These are phyloP conservation scores for Verticillium klebahnii DNA, from an alignment of 2,329 filamentous ascomycete genomes.

Conservation along the genomic window DNA sequence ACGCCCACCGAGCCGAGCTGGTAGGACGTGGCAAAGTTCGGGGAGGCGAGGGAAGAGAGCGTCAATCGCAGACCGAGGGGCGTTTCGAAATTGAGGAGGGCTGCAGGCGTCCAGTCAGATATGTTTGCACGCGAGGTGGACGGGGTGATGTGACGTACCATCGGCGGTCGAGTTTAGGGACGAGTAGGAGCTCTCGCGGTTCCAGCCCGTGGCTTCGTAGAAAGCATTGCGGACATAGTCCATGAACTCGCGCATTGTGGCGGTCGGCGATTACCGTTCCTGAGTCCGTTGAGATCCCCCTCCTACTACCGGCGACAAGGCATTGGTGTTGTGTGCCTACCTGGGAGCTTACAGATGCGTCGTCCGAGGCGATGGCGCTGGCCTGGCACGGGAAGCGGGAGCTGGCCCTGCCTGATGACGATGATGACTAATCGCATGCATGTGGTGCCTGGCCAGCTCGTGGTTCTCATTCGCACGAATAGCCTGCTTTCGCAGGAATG, in stretches of 20 bases:
- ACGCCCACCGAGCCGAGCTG: slow-evolving; percentile 83
- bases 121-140: background rate
- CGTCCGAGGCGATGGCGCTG: background rate
- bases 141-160: slow-evolving; percentile 43
- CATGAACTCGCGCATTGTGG: slow-evolving; percentile 89
- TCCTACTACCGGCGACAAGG: background rate
- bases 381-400: background rate
- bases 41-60: slow-evolving; percentile 84
- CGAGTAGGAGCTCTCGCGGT: slow-evolving; percentile 87
- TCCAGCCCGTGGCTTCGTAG: slow-evolving; percentile 81
- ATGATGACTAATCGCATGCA: too few species aligned
- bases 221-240: slow-evolving; percentile 93
- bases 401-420: background rate
- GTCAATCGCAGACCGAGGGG: slow-evolving; percentile 81
- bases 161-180: slow-evolving; percentile 78
- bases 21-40: slow-evolving; percentile 93
- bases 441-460: too few species aligned
- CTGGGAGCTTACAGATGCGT: background rate
- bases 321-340: background rate
- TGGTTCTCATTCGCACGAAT: too few species aligned
- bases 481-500: too few species aligned
- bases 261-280: background rate
- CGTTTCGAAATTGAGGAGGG: slow-evolving; percentile 82
- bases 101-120: slow-evolving; percentile 33
- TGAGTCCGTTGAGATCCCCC: background rate